phyloP scores from a whole-genome alignment of 192 early-diverging fungal species.

The Entrophospora sp. region DNA sequence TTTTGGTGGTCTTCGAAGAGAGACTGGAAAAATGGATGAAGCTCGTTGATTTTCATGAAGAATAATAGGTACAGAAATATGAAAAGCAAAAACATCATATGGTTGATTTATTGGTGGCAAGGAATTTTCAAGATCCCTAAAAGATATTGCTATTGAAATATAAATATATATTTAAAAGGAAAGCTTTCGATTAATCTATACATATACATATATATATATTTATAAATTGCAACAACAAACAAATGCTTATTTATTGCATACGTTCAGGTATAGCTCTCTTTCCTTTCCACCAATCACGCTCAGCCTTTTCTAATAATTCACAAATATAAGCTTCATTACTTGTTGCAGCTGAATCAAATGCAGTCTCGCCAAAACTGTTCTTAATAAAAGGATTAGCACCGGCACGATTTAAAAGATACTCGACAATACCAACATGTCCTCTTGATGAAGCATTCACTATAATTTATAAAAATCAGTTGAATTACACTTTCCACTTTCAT shows the following conservation, averaged over 20 bases:
- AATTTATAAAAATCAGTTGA: constrained; percentile 18
- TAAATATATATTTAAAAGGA: neutral
- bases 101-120: constrained; percentile 25
- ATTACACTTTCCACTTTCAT: neutral
- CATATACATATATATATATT: neutral
- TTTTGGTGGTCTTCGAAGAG: constrained; percentile 36
- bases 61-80: constrained; percentile 48
- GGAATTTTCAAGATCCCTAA: neutral
- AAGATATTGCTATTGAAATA: neutral
- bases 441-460: constrained; percentile 66
- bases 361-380: constrained; percentile 60
- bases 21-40: constrained; percentile 33
- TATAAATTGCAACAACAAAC: neutral
- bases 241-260: neutral
- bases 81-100: constrained; percentile 38
- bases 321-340: constrained; percentile 57
- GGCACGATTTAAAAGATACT: constrained; percentile 51
- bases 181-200: neutral
- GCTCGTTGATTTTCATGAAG: constrained; percentile 67
- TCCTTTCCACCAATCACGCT: constrained; percentile 41
- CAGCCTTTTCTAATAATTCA: constrained; percentile 52
- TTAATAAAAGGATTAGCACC: constrained; percentile 53
- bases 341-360: constrained; percentile 70
- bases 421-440: constrained; percentile 54
- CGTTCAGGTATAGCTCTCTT: neutral